Conservation (phyloP, 1,284 basidiomycete genomes). For the Fomitopsis palustris region DNA sequence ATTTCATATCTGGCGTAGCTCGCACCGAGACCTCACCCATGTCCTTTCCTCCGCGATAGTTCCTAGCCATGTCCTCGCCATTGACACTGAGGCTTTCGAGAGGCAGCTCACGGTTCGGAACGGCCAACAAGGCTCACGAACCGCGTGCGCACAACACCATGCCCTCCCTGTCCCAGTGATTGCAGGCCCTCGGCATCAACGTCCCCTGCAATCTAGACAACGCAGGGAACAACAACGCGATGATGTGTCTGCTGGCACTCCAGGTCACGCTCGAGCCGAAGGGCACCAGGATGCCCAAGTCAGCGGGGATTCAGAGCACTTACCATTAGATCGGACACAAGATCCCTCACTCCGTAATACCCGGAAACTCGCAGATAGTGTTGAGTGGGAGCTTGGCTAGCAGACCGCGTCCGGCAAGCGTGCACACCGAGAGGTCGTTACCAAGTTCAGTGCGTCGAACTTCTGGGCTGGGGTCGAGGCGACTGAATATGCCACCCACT, state of each 20-base stretch:
- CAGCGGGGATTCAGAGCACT: neutral
- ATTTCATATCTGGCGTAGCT: neutral
- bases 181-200: conserved; percentile 47
- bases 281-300: conserved; percentile 26
- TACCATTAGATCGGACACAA: neutral
- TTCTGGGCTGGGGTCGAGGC: neutral
- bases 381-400: neutral
- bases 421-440: neutral
- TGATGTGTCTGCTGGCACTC: conserved; percentile 57
- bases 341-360: neutral
- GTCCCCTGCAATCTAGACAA: conserved; percentile 51
- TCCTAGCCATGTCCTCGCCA: conserved; percentile 68
- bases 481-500: neutral
- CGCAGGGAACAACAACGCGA: conserved; percentile 74
- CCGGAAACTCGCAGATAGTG: neutral
- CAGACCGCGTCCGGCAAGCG: neutral
- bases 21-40: neutral
- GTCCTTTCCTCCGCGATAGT: conserved; percentile 41
- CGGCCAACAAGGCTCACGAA: conserved; percentile 54
- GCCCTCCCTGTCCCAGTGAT: conserved; percentile 52
- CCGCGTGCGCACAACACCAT: conserved; percentile 44
- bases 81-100: conserved; percentile 67
- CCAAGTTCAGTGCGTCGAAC: neutral
- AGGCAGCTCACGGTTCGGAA: conserved; percentile 54
- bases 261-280: conserved; percentile 60